These are phyloP conservation scores for Crithidia fasciculata DNA, from an alignment of 208 protist species.

Conservation along the genomic window DNA sequence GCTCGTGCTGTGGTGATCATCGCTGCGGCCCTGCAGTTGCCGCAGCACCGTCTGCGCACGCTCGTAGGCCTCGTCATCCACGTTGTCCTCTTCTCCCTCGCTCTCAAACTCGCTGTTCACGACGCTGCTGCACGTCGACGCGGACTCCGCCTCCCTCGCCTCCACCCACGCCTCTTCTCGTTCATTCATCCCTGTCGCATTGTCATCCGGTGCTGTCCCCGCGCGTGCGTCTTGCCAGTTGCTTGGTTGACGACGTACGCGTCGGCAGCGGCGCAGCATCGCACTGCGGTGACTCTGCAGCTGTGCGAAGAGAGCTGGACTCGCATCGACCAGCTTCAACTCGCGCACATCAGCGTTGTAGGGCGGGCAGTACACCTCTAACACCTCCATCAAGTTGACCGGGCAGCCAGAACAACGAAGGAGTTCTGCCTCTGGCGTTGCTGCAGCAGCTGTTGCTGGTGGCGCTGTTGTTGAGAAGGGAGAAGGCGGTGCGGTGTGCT, in stretches of 20 bases:
- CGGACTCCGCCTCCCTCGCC: slow-evolving; percentile 48
- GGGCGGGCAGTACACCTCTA: slow-evolving; percentile 86
- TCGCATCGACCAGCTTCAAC: slow-evolving; percentile 27
- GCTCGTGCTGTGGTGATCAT: neutral
- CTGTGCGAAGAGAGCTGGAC: slow-evolving; percentile 13
- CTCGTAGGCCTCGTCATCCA: too few relatives aligned
- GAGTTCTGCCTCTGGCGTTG: slow-evolving; percentile 15
- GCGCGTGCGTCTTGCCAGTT: neutral
- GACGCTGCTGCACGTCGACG: slow-evolving; percentile 52
- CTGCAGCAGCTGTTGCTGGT: neutral
- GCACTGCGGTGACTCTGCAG: slow-evolving; percentile 26
- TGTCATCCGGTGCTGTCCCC: neutral
- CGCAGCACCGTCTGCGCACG: neutral
- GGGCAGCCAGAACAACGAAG: slow-evolving; percentile 61
- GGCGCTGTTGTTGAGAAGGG: too few relatives aligned
- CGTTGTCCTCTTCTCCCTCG: slow-evolving; percentile 2
- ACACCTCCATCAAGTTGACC: slow-evolving; percentile 78
- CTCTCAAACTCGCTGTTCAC: slow-evolving; percentile 24
- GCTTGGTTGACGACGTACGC: neutral
- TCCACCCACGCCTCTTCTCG: slow-evolving; percentile 26
- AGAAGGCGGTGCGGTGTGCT: too few relatives aligned
- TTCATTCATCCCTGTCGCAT: neutral
- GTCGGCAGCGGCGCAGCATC: slow-evolving; percentile 32
- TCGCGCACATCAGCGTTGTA: slow-evolving; percentile 54
- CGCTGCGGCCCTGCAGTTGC: too few relatives aligned